Percentiles rank a stretch among this genome's conserved stretches.
Evolutionary conservation across 306 rosid genomes (phyloP).

Genomic region (Acmispon strigosus): DNA sequence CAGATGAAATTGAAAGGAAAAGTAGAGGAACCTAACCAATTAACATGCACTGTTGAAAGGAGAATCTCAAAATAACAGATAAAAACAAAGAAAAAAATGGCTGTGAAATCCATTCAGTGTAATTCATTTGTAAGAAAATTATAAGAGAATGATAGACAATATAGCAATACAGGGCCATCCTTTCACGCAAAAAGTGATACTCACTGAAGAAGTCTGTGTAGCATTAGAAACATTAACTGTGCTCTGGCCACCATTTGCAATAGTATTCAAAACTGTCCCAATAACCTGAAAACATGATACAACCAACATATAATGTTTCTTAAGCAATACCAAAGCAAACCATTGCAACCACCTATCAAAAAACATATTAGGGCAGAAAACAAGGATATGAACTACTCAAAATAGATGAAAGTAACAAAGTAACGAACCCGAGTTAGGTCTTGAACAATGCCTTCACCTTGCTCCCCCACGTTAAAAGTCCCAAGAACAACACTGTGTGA

Average conservation of each 20-base stretch:
- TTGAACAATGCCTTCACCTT: slow-evolving; percentile 76
- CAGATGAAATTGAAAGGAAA: not conserved
- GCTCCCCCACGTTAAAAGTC: slow-evolving; percentile 88
- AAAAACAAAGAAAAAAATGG: not conserved
- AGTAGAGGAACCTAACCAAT: not conserved
- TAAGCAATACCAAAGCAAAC: not conserved
- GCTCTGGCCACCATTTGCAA: slow-evolving; percentile 68
- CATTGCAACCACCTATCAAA: not conserved
- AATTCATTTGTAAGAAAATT: not conserved
- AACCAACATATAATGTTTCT: not conserved
- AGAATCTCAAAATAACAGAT: not conserved
- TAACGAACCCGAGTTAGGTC: slow-evolving; percentile 70
- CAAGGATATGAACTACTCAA: not conserved
- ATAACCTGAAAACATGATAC: slow-evolving; percentile 55
- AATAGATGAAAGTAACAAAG: slow-evolving; percentile 25
- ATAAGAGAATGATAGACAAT: not conserved
- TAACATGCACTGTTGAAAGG: not conserved
- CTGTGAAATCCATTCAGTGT: not conserved
- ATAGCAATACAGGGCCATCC: not conserved
- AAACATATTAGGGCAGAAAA: not conserved
- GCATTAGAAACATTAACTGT: slow-evolving; percentile 36
- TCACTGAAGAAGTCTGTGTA: slow-evolving; percentile 51
- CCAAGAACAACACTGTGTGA: slow-evolving; percentile 98
- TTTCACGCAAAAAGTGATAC: slow-evolving; percentile 25
- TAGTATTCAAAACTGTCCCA: slow-evolving; percentile 89